These are phyloP conservation scores for Penicillium cataractarum DNA, from an alignment of 495 filamentous ascomycete genomes.

Conservation along the genomic window DNA sequence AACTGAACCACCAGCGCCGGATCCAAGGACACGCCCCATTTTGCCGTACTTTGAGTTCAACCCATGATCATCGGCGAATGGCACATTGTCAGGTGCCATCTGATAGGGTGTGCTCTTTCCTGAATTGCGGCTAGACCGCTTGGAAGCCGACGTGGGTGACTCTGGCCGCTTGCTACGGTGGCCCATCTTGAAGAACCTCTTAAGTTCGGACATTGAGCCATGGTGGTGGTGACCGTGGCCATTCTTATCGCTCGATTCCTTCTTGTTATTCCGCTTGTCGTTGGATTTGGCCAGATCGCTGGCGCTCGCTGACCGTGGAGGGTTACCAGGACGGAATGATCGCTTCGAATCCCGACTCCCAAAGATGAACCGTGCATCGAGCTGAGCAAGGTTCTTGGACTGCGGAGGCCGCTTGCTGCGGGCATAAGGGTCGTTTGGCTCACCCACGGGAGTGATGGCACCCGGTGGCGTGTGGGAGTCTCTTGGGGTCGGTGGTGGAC, in stretches of 20 bases:
- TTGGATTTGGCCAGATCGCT: slow-evolving; percentile 47
- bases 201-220: slow-evolving; percentile 91
- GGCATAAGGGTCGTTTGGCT: slow-evolving; percentile 87
- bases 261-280: slow-evolving; percentile 52
- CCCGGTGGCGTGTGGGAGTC: slow-evolving; percentile 60
- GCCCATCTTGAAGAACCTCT: slow-evolving; percentile 84
- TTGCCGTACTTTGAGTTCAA: slow-evolving; percentile 92
- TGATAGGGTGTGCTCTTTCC: slow-evolving; percentile 61
- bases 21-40: slow-evolving; percentile 88
- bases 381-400: slow-evolving; percentile 63
- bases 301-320: slow-evolving; percentile 51
- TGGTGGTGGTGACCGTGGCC: slow-evolving; percentile 52
- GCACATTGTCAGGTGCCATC: slow-evolving; percentile 65
- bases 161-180: slow-evolving; percentile 67
- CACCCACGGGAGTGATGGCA: slow-evolving; percentile 78
- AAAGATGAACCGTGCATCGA: slow-evolving; percentile 89
- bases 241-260: slow-evolving; percentile 40
- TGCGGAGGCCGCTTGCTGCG: slow-evolving; percentile 78
- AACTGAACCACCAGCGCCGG: slow-evolving; percentile 93
- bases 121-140: slow-evolving; percentile 48
- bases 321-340: slow-evolving; percentile 35
- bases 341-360: slow-evolving; percentile 59
- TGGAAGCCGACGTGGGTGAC: slow-evolving; percentile 56
- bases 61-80: slow-evolving; percentile 94
- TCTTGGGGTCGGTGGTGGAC: slow-evolving; percentile 59